These are phyloP conservation scores for Sicyos baderoa DNA, from an alignment of 306 rosid species.

Conservation along the genomic window DNA sequence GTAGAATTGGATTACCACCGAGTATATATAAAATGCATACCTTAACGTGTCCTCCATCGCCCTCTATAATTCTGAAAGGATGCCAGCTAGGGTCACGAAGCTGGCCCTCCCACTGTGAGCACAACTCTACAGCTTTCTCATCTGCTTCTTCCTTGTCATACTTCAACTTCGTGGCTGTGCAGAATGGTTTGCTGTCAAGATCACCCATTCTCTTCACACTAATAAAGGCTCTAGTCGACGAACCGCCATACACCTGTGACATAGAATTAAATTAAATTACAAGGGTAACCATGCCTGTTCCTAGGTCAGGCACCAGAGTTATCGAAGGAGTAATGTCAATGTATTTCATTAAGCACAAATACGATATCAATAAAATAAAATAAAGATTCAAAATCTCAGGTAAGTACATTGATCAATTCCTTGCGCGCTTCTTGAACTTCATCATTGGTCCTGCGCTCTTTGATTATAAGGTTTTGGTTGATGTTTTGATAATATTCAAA, in stretches of 20 bases:
- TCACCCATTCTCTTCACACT: slow-evolving; percentile 49
- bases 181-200: slow-evolving; percentile 45
- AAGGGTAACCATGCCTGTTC: too few relatives aligned
- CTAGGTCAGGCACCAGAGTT: too few relatives aligned
- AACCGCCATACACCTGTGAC: slow-evolving; percentile 29
- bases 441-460: slow-evolving; percentile 60
- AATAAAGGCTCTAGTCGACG: slow-evolving; percentile 28
- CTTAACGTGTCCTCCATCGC: slow-evolving; percentile 26
- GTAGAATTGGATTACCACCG: too few relatives aligned
- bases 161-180: slow-evolving; percentile 30
- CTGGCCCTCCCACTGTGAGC: slow-evolving; percentile 49
- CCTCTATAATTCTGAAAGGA: slow-evolving; percentile 49
- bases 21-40: slow-evolving; percentile 14
- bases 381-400: neutral
- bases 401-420: slow-evolving; percentile 47
- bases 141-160: slow-evolving; percentile 26
- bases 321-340: too few relatives aligned
- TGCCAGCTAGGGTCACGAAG: slow-evolving; percentile 72
- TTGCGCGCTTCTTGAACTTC: slow-evolving; percentile 82
- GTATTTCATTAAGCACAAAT: neutral
- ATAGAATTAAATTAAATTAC: slow-evolving; percentile 18
- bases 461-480: slow-evolving; percentile 41
- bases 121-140: slow-evolving; percentile 31
- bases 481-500: slow-evolving; percentile 32
- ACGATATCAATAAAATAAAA: neutral